Evolutionary conservation across 345 rosid genomes (phyloP), one percentile per base, ranked within the genome.

Genomic region (Cardamine chenopodiifolia): DNA sequence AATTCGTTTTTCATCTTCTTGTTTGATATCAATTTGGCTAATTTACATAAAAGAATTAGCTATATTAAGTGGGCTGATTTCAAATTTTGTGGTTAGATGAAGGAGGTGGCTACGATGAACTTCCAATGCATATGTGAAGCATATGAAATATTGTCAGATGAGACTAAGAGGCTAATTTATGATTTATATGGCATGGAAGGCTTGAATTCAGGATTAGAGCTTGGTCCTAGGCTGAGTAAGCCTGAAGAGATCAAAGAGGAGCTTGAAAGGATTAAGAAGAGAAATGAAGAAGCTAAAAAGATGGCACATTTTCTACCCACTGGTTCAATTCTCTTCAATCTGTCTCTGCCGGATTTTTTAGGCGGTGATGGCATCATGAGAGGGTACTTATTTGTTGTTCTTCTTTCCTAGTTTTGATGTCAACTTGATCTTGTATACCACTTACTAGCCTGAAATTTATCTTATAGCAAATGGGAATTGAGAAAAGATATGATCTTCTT

Each of bases 171-270:
- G 86, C 79, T 80, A 37, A 86, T 90, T 57, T 96, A 96, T 84
- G 97, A 92, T 48, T 83, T 96, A 44, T 92, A 96, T 78, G 99
- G 97, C 19, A 86, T 92, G 96, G 99, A 92, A 84, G 99, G 97
- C 39, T 40, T 96, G 82, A 74, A 50, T 50, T 88, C 95, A 39
- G 97, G 98, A 47, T 70, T 96, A 81, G 98, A 96, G 83, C 96
- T 96, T 66, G 95, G 96, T 56, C 85, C 93, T 8, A 86, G 81
- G 88, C 80, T 89, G 76, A 86, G 82, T 83, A 96, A 87, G 74
- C 84, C 80, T 7, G 98, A 92, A 2, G 98, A 96, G 82, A 67
- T 96, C 15, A 92, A 80, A 81, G 96, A 89, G 72, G 90, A 92
- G 62, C 97, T 96, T 53, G 88, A 92, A 57, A 87, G 84, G 83